phyloP scores from a whole-genome alignment of 1,284 basidiomycete species.

The Marasmius sp. region DNA sequence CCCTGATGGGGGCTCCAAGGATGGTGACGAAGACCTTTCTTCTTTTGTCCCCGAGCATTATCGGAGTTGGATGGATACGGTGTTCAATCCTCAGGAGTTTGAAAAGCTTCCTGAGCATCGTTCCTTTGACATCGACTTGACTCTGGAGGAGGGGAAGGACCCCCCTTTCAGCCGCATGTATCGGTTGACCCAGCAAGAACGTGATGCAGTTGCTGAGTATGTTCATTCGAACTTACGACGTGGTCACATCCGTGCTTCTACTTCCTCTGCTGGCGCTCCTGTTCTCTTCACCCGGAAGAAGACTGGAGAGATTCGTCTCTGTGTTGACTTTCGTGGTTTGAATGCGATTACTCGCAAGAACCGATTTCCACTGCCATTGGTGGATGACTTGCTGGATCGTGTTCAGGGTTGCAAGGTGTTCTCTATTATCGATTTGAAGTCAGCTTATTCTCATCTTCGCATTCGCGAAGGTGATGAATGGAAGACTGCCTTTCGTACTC shows the following conservation, averaged over 20 bases:
- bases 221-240: slow-evolving; percentile 1
- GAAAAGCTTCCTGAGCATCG: background rate
- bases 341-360: background rate
- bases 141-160: background rate
- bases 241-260: slow-evolving; percentile 16
- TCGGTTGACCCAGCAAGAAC: too few relatives aligned
- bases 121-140: background rate
- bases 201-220: slow-evolving; percentile 4
- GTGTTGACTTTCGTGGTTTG: background rate
- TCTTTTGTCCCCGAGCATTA: background rate
- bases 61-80: background rate
- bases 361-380: slow-evolving; percentile 18
- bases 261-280: slow-evolving; percentile 19
- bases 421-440: slow-evolving; percentile 21
- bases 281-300: slow-evolving; percentile 11
- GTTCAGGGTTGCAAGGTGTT: slow-evolving; percentile 22
- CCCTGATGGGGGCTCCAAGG: background rate
- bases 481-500: slow-evolving; percentile 20
- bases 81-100: background rate
- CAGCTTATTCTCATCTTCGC: slow-evolving; percentile 20
- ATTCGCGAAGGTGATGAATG: slow-evolving; percentile 19
- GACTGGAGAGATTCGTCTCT: slow-evolving; percentile 5
- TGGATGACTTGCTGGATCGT: slow-evolving; percentile 23
- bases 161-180: background rate
- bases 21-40: background rate